Base-by-base conservation (phyloP, 768 basidiomycete species). In the Tulasnella calospora region DNA sequence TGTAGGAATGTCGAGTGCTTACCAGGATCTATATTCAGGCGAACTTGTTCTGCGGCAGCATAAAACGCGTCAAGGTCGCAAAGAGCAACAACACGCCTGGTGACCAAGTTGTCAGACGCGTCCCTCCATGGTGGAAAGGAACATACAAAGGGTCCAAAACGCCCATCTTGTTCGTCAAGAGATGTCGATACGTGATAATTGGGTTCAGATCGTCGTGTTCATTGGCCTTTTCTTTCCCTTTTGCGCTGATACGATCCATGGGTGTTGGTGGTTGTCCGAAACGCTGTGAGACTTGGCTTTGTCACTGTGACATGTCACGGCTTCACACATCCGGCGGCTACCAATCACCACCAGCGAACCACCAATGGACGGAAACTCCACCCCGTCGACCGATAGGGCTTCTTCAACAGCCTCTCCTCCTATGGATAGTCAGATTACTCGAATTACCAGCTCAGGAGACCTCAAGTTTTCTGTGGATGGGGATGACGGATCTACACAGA, bases 51-150 rank as follows among this genome's bases (percentile, higher is more conserved):
- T 85, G 94, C 96, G 9, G 92, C 91, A 17, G 88, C 89, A 83
- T 92, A 94, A 82, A 92, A 95, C 0, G 92, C 94, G 85, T 93
- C 93, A 89, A 92, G 93, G 82, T 98, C 96, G 83, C 94, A 95
- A 67, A 98, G 91, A 0, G 94, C 95, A 47, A 98, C 78, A 47
- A 80, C 79, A 17, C 81, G 30, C n/a, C 61, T 51, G 35, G 12
- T 3, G 5, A 10, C 27, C 38, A 71, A 27, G 55, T 27, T n/a
- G n/a, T 61, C n/a, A 55, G 36, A 61, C 23, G 47, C 30, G 33
- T n/a, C 51, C 33, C 17, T 38, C 51, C 30, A 23, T 3, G 69
- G 7, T 12, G 23, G 9, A n/a, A 78, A 15, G 35, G 47, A 71
- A 93, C 81, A 86, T 55, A 78, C 77, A 78, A 57, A 4, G 77